These are phyloP conservation scores for Colletotrichum sp. DNA, from an alignment of 2,329 filamentous ascomycete species.

Conservation along the genomic window DNA sequence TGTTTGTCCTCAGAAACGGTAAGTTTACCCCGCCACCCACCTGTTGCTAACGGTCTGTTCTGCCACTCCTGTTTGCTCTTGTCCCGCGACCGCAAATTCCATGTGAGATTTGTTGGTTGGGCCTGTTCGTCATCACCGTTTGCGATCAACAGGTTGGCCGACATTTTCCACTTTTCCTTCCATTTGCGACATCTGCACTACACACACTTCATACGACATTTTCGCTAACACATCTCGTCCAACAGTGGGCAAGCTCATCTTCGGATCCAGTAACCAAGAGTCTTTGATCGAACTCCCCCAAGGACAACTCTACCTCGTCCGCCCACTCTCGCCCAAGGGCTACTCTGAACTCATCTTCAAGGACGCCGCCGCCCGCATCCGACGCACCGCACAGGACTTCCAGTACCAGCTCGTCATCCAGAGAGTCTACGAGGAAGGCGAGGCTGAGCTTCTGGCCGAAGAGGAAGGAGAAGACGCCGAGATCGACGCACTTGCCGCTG, in stretches of 20 bases:
- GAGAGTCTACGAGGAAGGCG: slow-evolving; percentile 95
- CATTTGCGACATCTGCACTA: neutral
- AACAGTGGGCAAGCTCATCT: slow-evolving; percentile 89
- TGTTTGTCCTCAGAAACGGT: slow-evolving; percentile 45
- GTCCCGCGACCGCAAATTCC: neutral
- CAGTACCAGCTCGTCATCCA: slow-evolving; percentile 98
- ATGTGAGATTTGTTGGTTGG: neutral
- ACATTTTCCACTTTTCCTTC: neutral
- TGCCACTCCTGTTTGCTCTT: neutral
- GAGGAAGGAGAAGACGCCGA: slow-evolving; percentile 85
- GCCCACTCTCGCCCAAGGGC: slow-evolving; percentile 92
- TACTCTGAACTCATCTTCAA: slow-evolving; percentile 99
- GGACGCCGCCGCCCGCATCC: slow-evolving; percentile 90
- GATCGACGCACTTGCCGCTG: slow-evolving; percentile 71
- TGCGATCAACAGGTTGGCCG: neutral
- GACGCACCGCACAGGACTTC: slow-evolving; percentile 91
- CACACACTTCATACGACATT: neutral
- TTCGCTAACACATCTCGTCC: slow-evolving; percentile 8
- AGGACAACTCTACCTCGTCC: slow-evolving; percentile 96
- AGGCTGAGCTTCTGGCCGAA: slow-evolving; percentile 88
- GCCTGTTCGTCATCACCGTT: neutral
- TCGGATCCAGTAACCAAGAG: slow-evolving; percentile 86
- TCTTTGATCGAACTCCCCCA: slow-evolving; percentile 93
- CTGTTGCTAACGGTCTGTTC: neutral
- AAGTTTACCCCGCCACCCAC: slow-evolving; percentile 26